These are phyloP conservation scores for Volvariella surrecta DNA, from an alignment of 1,284 basidiomycete species.

Conservation along the genomic window DNA sequence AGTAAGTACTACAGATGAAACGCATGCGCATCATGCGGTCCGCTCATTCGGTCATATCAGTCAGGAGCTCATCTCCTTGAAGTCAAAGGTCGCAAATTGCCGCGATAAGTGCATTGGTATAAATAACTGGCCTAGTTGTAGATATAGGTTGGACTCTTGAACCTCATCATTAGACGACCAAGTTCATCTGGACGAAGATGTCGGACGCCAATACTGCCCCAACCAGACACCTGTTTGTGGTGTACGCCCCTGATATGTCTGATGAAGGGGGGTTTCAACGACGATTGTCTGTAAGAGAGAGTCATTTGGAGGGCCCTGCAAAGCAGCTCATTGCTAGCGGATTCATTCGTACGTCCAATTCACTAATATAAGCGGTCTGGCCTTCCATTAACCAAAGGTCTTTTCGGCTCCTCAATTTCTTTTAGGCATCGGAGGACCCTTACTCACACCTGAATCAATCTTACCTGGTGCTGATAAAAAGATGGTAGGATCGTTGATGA, in stretches of 20 bases:
- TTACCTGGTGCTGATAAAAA: constrained; percentile 26
- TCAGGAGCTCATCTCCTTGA: no score
- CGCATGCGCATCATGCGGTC: no score
- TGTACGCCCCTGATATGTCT: constrained; percentile 46
- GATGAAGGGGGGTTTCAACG: constrained; percentile 38
- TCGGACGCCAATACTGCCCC: constrained; percentile 18
- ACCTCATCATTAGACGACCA: no score
- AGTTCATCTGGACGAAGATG: no score
- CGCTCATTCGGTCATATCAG: no score
- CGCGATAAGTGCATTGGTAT: no score
- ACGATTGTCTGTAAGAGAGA: constrained; percentile 36
- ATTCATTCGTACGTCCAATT: constrained; percentile 31
- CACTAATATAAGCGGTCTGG: no score
- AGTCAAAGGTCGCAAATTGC: no score
- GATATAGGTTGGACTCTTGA: no score
- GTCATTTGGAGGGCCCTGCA: constrained; percentile 34
- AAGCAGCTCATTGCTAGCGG: constrained; percentile 31
- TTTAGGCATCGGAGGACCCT: constrained; percentile 27
- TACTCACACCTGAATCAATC: constrained; percentile 30
- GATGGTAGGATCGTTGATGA: constrained; percentile 32
- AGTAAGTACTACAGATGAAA: no score
- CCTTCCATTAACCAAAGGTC: background rate
- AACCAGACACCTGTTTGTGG: constrained; percentile 30
- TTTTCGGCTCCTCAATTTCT: constrained; percentile 3
- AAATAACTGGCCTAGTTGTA: no score